A percentile compares a stretch with the other conserved stretches of the same genome.
These are phyloP conservation scores for Colletotrichum sp. DNA, from an alignment of 2,329 filamentous ascomycete species.

Conservation along the genomic window DNA sequence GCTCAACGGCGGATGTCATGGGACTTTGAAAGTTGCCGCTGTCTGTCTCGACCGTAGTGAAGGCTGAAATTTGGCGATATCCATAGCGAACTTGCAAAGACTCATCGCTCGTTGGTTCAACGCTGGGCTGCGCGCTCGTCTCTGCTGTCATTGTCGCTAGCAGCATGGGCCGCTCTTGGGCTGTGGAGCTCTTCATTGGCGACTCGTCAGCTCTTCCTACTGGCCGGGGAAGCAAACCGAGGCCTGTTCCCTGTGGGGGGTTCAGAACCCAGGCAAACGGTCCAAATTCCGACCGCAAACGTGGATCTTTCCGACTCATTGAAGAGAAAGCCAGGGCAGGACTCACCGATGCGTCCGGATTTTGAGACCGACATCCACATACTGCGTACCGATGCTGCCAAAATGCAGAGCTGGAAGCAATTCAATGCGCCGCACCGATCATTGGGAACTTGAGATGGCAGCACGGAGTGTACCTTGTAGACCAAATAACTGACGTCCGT, in stretches of 20 bases:
- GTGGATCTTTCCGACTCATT: background rate
- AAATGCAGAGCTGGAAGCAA: background rate
- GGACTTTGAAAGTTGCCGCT: background rate
- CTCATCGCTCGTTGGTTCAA: background rate
- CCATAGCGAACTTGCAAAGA: background rate
- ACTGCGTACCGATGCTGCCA: background rate
- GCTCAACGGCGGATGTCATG: background rate
- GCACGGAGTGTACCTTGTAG: background rate
- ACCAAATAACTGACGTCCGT: background rate
- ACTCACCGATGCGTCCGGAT: background rate
- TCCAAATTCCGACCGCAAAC: background rate
- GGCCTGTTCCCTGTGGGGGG: background rate
- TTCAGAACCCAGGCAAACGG: background rate
- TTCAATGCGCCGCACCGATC: background rate
- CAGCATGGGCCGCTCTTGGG: background rate
- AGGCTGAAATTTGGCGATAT: background rate
- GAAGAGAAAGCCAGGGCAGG: background rate
- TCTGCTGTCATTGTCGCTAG: background rate
- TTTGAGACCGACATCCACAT: background rate
- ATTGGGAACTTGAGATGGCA: background rate
- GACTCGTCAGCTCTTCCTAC: background rate
- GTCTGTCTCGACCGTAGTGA: background rate
- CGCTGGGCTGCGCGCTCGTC: background rate
- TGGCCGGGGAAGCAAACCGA: conserved; percentile 9
- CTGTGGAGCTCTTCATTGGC: background rate